Evolutionary conservation across 1,284 basidiomycete species (phyloP), one percentile per base, ranked within the genome.

Genomic region (Kalmanozyma brasiliensis): DNA sequence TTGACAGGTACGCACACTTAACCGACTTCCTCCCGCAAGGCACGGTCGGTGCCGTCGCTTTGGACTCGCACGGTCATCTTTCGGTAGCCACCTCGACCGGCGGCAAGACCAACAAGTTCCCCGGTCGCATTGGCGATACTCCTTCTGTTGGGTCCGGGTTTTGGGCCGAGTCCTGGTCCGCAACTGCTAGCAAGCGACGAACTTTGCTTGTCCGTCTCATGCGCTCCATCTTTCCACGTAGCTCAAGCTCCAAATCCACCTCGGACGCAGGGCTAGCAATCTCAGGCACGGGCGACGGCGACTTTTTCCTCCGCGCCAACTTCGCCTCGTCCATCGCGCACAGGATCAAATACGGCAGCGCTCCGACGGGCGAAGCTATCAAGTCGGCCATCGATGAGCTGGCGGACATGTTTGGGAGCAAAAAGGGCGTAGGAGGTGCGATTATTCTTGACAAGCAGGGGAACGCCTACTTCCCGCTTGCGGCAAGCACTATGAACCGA

Each of bases 211-310:
- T 34, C 14, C 43, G 26, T 11, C 56, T 30, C 30, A 47, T 23
- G 14, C 36, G 8, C 3, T 24, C 45, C 5, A 4, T 46, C 17
- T 1, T 46, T 8, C 43, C 43, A 23, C 45, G 33, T n/a, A 30
- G 52, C 22, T 47, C 47, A 16, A 17, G 13, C 16, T 10, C 17
- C 23, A 30, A 23, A 37, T 11, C 26, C 22, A 42, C 2, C 8
- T n/a, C 19, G 37, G 29, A 41, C 33, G 38, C 79, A n/a, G 89
- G 88, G 1, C 83, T 93, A n/a, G 91, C 89, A 1, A 83, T 92
- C 22, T 91, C 89, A 34, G 90, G 91, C 0, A 93, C 91, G 13
- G 91, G 91, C 3, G 88, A 92, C 73, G 91, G 91, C 55, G 91
- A 93, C 83, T 90, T 89, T 78, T 93, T 90, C 79, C 91, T 92